Conservation (phyloP, 2,329 filamentous ascomycete species). For the Colletotrichum magnum region DNA sequence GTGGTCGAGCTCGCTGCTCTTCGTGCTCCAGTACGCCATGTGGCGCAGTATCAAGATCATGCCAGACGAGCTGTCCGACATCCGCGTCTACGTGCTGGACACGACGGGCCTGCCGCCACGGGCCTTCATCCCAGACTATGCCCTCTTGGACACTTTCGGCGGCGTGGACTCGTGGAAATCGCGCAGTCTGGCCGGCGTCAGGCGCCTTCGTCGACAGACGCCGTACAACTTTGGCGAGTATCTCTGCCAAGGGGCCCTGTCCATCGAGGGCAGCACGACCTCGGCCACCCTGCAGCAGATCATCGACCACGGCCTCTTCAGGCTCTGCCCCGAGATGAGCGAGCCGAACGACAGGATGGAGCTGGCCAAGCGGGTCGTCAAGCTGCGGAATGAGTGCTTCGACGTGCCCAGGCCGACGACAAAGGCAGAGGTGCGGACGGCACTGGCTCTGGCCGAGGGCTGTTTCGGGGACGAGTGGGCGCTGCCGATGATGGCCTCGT, state of each 20-base stretch:
- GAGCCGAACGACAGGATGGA: conserved; percentile 14
- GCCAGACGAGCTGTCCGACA: conserved; percentile 2
- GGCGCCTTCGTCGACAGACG: background rate
- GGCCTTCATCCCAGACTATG: background rate
- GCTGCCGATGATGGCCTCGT: conserved; percentile 8
- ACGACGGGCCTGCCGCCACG: background rate
- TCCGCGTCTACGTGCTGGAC: conserved; percentile 2
- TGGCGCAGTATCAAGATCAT: conserved; percentile 4
- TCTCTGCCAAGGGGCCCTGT: conserved; percentile 8
- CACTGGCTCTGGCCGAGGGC: background rate
- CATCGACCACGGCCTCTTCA: conserved; percentile 1
- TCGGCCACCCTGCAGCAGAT: conserved; percentile 10
- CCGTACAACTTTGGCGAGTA: conserved; percentile 21
- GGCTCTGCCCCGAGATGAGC: conserved; percentile 7
- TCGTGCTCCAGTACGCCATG: background rate
- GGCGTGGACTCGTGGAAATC: background rate
- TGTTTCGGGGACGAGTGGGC: conserved; percentile 19
- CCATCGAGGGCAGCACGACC: background rate
- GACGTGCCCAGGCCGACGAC: background rate
- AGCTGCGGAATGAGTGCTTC: conserved; percentile 5
- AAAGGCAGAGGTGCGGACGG: background rate
- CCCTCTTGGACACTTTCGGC: background rate
- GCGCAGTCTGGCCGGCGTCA: background rate
- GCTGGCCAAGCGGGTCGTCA: conserved; percentile 17
- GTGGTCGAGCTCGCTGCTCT: conserved; percentile 21